phyloP scores from a whole-genome alignment of 1,284 basidiomycete genomes.

The Trichosporon coremiiforme region DNA sequence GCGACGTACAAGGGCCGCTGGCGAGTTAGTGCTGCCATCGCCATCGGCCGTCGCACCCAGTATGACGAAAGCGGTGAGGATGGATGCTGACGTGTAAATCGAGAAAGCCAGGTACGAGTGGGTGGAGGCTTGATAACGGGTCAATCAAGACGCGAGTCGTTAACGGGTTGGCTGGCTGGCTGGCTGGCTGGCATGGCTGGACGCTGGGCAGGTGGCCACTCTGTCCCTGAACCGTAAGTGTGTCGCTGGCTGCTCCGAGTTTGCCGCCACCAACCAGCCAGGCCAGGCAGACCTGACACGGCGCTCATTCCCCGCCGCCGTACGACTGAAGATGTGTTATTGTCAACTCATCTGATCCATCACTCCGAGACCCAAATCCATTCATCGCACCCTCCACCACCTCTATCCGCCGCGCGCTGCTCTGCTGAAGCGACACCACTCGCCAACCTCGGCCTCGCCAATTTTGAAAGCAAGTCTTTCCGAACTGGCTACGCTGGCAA shows the following conservation, averaged over 20 bases:
- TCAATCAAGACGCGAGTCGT: neutral
- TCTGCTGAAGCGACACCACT: neutral
- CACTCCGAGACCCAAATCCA: neutral
- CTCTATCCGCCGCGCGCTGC: neutral
- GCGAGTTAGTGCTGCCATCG: neutral
- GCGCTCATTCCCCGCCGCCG: constrained; percentile 19
- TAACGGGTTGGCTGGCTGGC: neutral
- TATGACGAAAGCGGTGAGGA: neutral
- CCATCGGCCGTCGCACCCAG: constrained; percentile 4
- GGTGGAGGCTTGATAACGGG: neutral
- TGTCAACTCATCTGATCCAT: neutral
- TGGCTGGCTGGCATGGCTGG: neutral
- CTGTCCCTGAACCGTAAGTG: neutral
- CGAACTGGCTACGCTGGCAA: neutral
- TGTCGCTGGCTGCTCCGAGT: neutral
- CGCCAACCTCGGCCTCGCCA: neutral
- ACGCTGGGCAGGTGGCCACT: neutral
- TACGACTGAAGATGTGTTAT: constrained; percentile 1
- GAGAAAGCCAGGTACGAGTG: neutral
- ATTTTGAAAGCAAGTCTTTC: neutral
- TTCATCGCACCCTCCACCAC: neutral
- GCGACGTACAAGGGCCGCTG: neutral
- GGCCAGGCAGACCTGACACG: constrained; percentile 14
- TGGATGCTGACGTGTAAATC: neutral
- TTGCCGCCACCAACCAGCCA: constrained; percentile 8